Evolutionary conservation across 352 stramenopile genomes (phyloP), one percentile per base, ranked within the genome.

Genomic region (Globisporangium barbulae): DNA sequence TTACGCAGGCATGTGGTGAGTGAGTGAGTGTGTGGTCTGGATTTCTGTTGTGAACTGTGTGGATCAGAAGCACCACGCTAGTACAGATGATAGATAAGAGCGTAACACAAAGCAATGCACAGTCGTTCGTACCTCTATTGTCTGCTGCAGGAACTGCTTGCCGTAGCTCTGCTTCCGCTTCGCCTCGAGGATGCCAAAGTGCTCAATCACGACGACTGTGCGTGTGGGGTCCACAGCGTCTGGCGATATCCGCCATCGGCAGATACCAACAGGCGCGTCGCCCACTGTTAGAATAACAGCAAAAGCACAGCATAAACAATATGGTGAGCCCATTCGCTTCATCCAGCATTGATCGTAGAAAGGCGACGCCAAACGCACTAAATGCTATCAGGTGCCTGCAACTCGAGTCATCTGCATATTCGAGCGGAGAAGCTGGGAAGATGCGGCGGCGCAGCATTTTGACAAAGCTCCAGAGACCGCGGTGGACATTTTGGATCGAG

Each of bases 381-480:
- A 89, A 89, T 13, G 80, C 78, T 21, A 93, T 67, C 37, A 90
- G 64, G 64, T 93, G 82, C 31, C 80, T 64, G 44, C 72, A 75
- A 7, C 52, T 66, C 1, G 71, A 58, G 58, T 88, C 82, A 4
- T 76, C 74, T 10, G 65, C 59, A 15, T 76, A 62, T 22, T 83
- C 68, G 13, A 62, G 65, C 37, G 52, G 28, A 47, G 65, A 57
- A 47, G 53, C 53, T 0, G 74, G 64, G 63, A 83, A 89, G 60
- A 91, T 80, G 44, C 72, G 69, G 13, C 61, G 49, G 3, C 82
- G 72, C 22, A 91, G 62, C 28, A 91, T 77, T 61, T 74, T 75
- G 30, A 72, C 72, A 65, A 91, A 85, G 33, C 67, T 74, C 74
- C 73, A 88, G 37, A 86, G 63, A 0, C 68, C 70, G 22, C 73